Evolutionary conservation across 2,329 filamentous ascomycete genomes (phyloP), one percentile per base, ranked within the genome.

Genomic region (Didymella keratinophila): DNA sequence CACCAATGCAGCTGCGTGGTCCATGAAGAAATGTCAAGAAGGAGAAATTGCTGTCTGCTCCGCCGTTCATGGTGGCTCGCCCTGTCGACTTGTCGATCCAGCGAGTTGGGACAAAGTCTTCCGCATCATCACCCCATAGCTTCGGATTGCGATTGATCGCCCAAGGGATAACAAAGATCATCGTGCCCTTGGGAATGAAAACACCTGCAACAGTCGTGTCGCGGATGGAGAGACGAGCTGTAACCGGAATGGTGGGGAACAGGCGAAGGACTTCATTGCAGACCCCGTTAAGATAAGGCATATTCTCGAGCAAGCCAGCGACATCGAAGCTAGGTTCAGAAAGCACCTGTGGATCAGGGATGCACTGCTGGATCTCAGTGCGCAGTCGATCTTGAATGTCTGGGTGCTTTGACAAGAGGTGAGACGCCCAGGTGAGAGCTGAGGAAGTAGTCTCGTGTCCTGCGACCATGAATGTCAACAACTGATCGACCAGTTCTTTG

Each of bases 391-490:
- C 76, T 77, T 95, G 90, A 2, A 90, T 79, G 0, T 87, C 82
- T 0, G 86, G 87, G 66, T 92, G 77, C 20, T 82, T 81, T 66
- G 86, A 86, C n/a, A 95, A 83, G 42, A 89, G 79, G 71, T 92
- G 91, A 8, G 87, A 77, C 3, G 88, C 85, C 89, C 90, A 94
- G n/a, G 88, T 89, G 71, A 95, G 82, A 18, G 90, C 84, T 1
- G 87, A 84, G 1, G 91, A 87, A 0, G 90, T 93, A 1, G 91
- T 94, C 78, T 94, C 90, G 74, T 94, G 91, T 6, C 79, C 83
- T 3, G 83, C 83, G 2, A 83, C 84, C 4, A 86, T 68, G 63
- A 85, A 85, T 0, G 84, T 87, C 25, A 87, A 69, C 1, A 86
- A 76, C 54, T 86, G 84, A 61, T 86, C 83, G 8, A 81, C 80